Evolutionary conservation across 2,329 filamentous ascomycete species (phyloP).

Genomic region (Clarireedia homoeocarpa): DNA sequence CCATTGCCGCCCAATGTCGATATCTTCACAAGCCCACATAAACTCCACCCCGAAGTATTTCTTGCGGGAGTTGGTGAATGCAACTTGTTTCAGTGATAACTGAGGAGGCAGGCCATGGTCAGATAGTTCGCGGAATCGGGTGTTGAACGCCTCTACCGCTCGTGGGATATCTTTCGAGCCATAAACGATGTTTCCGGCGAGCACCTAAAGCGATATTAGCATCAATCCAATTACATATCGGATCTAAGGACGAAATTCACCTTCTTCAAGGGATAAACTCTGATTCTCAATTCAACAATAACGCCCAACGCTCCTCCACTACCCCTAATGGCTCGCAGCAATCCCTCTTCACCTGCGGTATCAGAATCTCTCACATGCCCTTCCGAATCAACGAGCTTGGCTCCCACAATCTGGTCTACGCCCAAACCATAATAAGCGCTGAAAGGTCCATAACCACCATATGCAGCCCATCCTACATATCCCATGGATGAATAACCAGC

Average conservation of each 20-base stretch:
- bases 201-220: slow-evolving; percentile 28
- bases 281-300: slow-evolving; percentile 35
- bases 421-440: slow-evolving; percentile 30
- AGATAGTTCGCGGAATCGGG: slow-evolving; percentile 21
- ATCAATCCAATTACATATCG: slow-evolving; percentile 17
- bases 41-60: slow-evolving; percentile 24
- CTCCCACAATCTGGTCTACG: slow-evolving; percentile 32
- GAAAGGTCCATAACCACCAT: slow-evolving; percentile 31
- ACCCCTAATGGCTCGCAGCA: slow-evolving; percentile 34
- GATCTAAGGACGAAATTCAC: slow-evolving; percentile 15
- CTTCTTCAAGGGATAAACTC: slow-evolving; percentile 31
- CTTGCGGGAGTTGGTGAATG: slow-evolving; percentile 28
- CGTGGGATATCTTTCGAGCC: slow-evolving; percentile 27
- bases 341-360: slow-evolving; percentile 16
- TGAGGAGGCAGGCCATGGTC: slow-evolving; percentile 19
- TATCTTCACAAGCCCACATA: slow-evolving; percentile 30
- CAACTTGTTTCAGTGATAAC: slow-evolving; percentile 21
- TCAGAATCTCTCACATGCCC: slow-evolving; percentile 33
- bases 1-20: slow-evolving; percentile 26
- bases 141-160: slow-evolving; percentile 22
- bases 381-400: slow-evolving; percentile 32
- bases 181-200: slow-evolving; percentile 27
- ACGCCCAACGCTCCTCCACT: slow-evolving; percentile 34
- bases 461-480: slow-evolving; percentile 30
- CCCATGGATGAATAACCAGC: slow-evolving; percentile 27